Evolutionary conservation across 2,329 filamentous ascomycete species (phyloP).

Genomic region (Penicillium corylophilum): DNA sequence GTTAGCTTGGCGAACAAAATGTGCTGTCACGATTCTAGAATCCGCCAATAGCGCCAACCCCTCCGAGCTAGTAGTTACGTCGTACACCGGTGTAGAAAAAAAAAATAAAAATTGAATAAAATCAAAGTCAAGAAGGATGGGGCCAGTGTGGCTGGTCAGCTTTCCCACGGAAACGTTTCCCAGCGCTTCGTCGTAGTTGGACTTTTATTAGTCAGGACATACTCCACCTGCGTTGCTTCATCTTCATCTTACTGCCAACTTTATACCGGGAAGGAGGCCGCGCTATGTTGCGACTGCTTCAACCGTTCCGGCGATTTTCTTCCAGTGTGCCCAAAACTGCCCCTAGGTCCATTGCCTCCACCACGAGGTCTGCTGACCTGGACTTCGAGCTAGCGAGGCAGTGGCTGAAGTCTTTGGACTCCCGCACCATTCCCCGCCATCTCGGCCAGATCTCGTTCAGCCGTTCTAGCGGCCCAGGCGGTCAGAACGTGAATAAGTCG

Average conservation of each 20-base stretch:
- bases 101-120: too few species aligned
- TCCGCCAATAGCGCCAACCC: too few species aligned
- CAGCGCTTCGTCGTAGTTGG: neutral
- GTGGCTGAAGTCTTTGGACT: slow-evolving; percentile 57
- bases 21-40: too few species aligned
- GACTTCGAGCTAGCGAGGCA: slow-evolving; percentile 47
- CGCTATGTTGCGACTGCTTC: neutral
- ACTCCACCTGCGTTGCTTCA: neutral
- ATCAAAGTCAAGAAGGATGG: neutral
- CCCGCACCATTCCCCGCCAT: slow-evolving; percentile 55
- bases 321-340: neutral
- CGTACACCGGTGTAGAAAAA: too few species aligned
- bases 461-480: slow-evolving; percentile 63
- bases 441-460: slow-evolving; percentile 62
- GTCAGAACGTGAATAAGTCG: slow-evolving; percentile 70
- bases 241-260: neutral
- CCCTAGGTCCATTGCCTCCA: slow-evolving; percentile 21
- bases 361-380: slow-evolving; percentile 18
- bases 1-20: too few species aligned
- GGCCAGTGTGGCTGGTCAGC: neutral
- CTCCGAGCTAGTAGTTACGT: too few species aligned
- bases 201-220: neutral
- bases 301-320: neutral
- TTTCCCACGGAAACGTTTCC: neutral
- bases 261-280: neutral